phyloP scores from a whole-genome alignment of 495 filamentous ascomycete species.

The Stereocaulon alpinum region DNA sequence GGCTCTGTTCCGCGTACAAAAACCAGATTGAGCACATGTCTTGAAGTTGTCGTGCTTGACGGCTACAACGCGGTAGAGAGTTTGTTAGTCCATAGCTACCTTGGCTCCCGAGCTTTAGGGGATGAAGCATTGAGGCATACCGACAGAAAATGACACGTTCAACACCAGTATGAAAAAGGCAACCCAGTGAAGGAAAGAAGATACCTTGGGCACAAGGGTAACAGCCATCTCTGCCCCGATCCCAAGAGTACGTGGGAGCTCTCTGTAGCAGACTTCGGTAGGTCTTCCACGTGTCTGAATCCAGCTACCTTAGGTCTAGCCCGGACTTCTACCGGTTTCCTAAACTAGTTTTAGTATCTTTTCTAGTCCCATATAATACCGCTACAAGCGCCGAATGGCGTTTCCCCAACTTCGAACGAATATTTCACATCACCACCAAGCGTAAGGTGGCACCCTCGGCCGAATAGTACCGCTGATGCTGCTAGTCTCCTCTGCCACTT shows the following conservation, averaged over 20 bases:
- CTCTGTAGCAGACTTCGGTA: too few relatives aligned
- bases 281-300: too few relatives aligned
- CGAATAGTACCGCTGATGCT: neutral
- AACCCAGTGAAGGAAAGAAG: neutral
- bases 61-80: slow-evolving; percentile 20
- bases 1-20: slow-evolving; percentile 88
- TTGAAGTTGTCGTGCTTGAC: slow-evolving; percentile 97
- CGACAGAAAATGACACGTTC: slow-evolving; percentile 1
- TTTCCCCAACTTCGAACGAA: too few relatives aligned
- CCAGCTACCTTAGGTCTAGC: too few relatives aligned
- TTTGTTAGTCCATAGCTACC: neutral
- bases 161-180: neutral
- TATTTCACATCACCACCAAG: neutral
- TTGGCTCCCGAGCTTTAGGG: neutral
- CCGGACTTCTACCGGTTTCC: too few relatives aligned
- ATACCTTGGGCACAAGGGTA: neutral
- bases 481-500: neutral
- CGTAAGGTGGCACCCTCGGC: neutral
- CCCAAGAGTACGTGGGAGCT: too few relatives aligned
- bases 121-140: slow-evolving; percentile 3
- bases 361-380: too few relatives aligned
- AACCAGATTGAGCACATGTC: slow-evolving; percentile 85
- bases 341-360: too few relatives aligned
- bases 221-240: neutral
- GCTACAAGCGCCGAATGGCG: neutral